Base-by-base conservation (phyloP, 2,329 filamentous ascomycete species). In the Pseudocercospora musae region DNA sequence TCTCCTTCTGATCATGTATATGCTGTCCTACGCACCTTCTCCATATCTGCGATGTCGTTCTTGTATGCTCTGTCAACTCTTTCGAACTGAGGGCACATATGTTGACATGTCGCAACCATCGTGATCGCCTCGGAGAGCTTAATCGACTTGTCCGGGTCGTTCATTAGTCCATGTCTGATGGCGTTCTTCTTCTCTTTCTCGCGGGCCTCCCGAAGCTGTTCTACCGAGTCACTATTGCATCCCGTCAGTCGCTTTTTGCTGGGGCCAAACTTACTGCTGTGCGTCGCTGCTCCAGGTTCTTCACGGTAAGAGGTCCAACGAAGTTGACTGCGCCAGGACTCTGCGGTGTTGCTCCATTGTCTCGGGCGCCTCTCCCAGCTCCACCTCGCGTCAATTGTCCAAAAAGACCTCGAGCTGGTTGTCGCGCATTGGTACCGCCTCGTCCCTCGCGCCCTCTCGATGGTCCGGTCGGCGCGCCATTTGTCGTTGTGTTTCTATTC, bases 11-110 rank as follows among this genome's bases (percentile, higher is more conserved):
- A 27, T 33, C 23, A 15, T 49, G 64, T 46, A 63, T 50, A 50
- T 64, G 21, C 49, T 48, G n/a, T 48, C 3, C 58, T 33, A 72
- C 76, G 54, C 75, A 86, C 84, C 77, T 81, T 84, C 79, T 89
- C 86, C 63, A 82, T 81, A 59, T 78, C 78, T 74, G 85, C 85
- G 25, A 87, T 82, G 74, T 87, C 85, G 56, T 85, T 84, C 70
- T 87, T 83, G 49, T 84, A 80, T 54, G 87, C 85, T 42, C 86
- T 80, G 67, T 87, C 82, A 48, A 87, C 81, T 48, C 86, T 76
- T 75, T 89, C 86, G 62, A 80, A 87, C 65, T 87, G 84, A 2
- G 86, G 83, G 70, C 86, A 89, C 85, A 88, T 88, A 66, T 84
- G 82, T 42, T 80, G 81, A 73, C 86, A 88, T 56, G 82, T 85